These are phyloP conservation scores for Mycena galopus DNA, from an alignment of 768 basidiomycete genomes.

Conservation along the genomic window DNA sequence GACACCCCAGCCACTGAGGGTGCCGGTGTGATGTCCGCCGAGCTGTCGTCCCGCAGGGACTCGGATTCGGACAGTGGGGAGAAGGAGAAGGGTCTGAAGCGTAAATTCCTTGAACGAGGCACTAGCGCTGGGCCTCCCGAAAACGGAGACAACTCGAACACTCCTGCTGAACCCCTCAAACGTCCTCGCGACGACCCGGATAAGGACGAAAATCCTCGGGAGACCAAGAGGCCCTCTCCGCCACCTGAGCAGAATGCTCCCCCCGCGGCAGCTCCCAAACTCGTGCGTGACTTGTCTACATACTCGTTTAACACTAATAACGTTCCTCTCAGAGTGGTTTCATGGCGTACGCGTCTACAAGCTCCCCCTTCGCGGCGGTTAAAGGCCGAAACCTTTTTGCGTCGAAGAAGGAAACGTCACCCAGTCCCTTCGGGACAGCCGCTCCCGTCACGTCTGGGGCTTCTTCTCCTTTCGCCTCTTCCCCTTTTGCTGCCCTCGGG, in stretches of 20 bases:
- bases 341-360: constrained; percentile 82
- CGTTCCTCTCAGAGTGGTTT: constrained; percentile 70
- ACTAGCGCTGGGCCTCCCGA: constrained; percentile 69
- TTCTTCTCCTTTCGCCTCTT: constrained; percentile 30
- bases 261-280: constrained; percentile 55
- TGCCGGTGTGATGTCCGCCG: constrained; percentile 32
- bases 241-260: constrained; percentile 69
- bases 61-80: constrained; percentile 62
- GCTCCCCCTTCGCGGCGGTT: constrained; percentile 80
- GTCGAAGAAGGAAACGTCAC: constrained; percentile 52
- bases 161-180: constrained; percentile 35
- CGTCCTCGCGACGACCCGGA: constrained; percentile 39
- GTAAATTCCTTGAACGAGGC: constrained; percentile 77
- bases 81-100: constrained; percentile 75
- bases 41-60: constrained; percentile 24
- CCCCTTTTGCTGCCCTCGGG: neutral
- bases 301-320: constrained; percentile 24
- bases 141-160: constrained; percentile 24
- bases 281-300: constrained; percentile 54
- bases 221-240: constrained; percentile 65
- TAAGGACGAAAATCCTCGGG: constrained; percentile 43
- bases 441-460: constrained; percentile 40
- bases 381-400: constrained; percentile 74
- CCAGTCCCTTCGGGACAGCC: constrained; percentile 45
- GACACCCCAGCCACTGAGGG: constrained; percentile 24